These are phyloP conservation scores for Gloeostereum incarnatum DNA, from an alignment of 768 basidiomycete genomes.

Conservation along the genomic window DNA sequence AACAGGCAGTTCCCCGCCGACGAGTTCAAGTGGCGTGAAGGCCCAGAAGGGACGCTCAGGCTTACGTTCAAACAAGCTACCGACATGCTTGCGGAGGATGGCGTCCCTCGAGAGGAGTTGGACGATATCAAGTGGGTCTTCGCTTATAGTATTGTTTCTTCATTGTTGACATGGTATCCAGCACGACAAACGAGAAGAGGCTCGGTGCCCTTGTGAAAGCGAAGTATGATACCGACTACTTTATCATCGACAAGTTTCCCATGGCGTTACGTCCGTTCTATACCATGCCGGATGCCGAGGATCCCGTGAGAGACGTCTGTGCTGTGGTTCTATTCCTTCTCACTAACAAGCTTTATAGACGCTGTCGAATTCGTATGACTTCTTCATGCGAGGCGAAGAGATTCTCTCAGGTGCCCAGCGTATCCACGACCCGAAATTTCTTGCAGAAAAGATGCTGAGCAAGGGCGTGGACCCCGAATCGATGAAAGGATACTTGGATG, in stretches of 20 bases:
- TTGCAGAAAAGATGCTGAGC: conserved; percentile 75
- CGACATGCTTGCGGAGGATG: conserved; percentile 79
- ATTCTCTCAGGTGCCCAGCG: conserved; percentile 98
- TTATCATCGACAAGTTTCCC: conserved; percentile 99
- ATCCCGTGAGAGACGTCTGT: conserved; percentile 79
- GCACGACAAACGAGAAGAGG: conserved; percentile 93
- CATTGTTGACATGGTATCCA: too few relatives aligned
- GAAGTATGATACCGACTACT: conserved; percentile 97
- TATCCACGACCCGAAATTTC: conserved; percentile 81
- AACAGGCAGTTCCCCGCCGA: conserved; percentile 89
- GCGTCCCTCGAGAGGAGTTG: conserved; percentile 63
- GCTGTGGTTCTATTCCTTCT: conserved; percentile 4
- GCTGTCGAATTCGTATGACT: conserved; percentile 97
- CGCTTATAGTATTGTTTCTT: background rate
- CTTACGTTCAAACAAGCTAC: conserved; percentile 85
- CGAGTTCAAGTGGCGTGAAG: conserved; percentile 91
- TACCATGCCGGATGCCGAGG: conserved; percentile 94
- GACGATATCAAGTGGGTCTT: conserved; percentile 78
- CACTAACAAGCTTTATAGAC: conserved; percentile 32
- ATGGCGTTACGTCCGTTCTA: conserved; percentile 94
- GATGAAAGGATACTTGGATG: conserved; percentile 91
- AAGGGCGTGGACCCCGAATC: conserved; percentile 86
- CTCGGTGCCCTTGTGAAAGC: conserved; percentile 84
- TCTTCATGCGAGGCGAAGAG: conserved; percentile 99
- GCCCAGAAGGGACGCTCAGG: conserved; percentile 80